phyloP scores from a whole-genome alignment of 2,329 filamentous ascomycete genomes.

The Cercospora citrullina region DNA sequence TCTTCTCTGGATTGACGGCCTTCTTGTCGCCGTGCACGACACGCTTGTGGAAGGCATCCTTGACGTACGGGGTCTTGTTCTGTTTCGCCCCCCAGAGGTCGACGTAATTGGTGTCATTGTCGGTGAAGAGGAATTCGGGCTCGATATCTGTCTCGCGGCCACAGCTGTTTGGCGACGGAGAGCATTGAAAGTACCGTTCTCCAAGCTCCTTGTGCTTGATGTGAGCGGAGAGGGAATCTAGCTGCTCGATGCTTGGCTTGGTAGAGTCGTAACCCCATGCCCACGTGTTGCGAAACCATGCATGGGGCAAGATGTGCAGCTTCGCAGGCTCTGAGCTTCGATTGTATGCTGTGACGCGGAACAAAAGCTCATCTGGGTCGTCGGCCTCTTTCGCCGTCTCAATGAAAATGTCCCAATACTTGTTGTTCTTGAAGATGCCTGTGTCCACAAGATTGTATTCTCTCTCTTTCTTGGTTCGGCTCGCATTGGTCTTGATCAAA shows the following conservation, averaged over 20 bases:
- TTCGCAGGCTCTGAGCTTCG: conserved; percentile 86
- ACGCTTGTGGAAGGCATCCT: conserved; percentile 89
- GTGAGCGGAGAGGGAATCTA: conserved; percentile 67
- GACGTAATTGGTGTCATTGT: conserved; percentile 90
- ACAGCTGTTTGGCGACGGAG: conserved; percentile 84
- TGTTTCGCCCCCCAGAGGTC: conserved; percentile 68
- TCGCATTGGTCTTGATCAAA: conserved; percentile 78
- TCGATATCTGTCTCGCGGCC: conserved; percentile 77
- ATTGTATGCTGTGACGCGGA: conserved; percentile 95
- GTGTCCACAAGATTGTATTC: conserved; percentile 95
- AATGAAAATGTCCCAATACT: conserved; percentile 97
- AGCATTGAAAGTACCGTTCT: conserved; percentile 78
- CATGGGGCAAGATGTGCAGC: conserved; percentile 88
- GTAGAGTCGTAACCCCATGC: conserved; percentile 84
- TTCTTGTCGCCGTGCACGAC: conserved; percentile 80
- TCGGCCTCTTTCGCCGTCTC: conserved; percentile 94
- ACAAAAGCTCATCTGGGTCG: conserved; percentile 85
- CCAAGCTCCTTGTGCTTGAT: conserved; percentile 80
- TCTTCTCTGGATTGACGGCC: conserved; percentile 75
- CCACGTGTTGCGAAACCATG: conserved; percentile 98
- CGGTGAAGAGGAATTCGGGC: conserved; percentile 85
- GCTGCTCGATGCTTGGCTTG: conserved; percentile 74
- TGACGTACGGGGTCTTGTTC: conserved; percentile 82
- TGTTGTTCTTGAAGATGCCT: conserved; percentile 79
- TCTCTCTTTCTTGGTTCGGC: conserved; percentile 70